These are phyloP conservation scores for Penicillium robsamsonii DNA, from an alignment of 495 filamentous ascomycete genomes.

Conservation along the genomic window DNA sequence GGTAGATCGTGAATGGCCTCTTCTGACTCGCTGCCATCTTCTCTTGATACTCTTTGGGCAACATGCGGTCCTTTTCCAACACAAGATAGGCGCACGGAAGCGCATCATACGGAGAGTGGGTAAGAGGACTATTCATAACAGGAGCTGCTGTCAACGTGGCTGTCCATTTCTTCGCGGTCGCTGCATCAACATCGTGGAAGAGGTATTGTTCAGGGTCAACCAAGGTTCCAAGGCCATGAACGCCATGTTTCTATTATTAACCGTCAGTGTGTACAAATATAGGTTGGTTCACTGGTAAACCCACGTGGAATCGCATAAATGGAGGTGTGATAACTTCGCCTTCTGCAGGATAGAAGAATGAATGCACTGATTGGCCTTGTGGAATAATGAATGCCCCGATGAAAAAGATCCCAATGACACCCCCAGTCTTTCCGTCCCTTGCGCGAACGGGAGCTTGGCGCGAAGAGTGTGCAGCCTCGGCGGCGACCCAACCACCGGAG, in stretches of 20 bases:
- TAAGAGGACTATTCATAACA: conserved; percentile 22
- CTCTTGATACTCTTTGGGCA: conserved; percentile 31
- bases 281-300: not conserved
- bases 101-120: conserved; percentile 31
- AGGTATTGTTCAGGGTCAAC: conserved; percentile 20
- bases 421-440: conserved; percentile 24
- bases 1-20: conserved; percentile 26
- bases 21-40: conserved; percentile 27
- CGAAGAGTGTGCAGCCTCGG: conserved; percentile 28
- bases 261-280: not conserved
- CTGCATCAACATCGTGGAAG: conserved; percentile 26
- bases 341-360: conserved; percentile 30
- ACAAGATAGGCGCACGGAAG: conserved; percentile 38
- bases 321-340: conserved; percentile 20
- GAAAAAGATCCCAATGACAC: conserved; percentile 37
- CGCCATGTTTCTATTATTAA: conserved; percentile 25
- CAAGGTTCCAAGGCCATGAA: conserved; percentile 19
- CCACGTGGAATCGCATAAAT: conserved; percentile 28
- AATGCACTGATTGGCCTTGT: conserved; percentile 28
- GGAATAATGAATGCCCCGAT: conserved; percentile 33
- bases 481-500: conserved; percentile 36
- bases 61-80: conserved; percentile 24
- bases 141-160: conserved; percentile 36
- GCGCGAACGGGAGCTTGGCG: conserved; percentile 22
- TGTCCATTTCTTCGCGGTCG: conserved; percentile 22